Percentiles rank a stretch among this genome's conserved stretches.
Evolutionary conservation across 208 protist species (phyloP).

Genomic region (Crithidia sp.): DNA sequence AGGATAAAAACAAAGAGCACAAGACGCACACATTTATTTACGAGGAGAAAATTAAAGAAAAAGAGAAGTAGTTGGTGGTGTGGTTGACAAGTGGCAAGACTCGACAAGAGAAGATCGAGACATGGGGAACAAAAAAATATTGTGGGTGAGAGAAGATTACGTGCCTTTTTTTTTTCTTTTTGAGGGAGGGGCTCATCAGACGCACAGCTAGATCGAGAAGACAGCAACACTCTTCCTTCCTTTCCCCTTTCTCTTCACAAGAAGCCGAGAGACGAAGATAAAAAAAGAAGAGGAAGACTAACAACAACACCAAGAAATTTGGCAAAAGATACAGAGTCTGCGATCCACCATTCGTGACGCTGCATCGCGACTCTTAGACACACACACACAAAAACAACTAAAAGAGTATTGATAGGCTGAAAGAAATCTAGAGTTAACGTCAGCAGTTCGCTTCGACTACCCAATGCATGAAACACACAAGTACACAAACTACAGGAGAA

Average conservation of each 20-base stretch:
- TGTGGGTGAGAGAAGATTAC: not conserved
- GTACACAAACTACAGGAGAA: too few relatives aligned
- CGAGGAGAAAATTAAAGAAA: not conserved
- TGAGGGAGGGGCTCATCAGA: not conserved
- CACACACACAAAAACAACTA: not conserved
- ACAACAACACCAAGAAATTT: too few relatives aligned
- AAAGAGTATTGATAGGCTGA: not conserved
- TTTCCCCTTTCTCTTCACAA: too few relatives aligned
- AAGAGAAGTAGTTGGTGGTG: not conserved
- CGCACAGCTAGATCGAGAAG: not conserved
- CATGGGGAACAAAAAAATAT: not conserved
- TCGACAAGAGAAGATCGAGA: too few relatives aligned
- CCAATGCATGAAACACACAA: too few relatives aligned
- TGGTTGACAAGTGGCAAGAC: not conserved
- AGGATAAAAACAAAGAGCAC: not conserved
- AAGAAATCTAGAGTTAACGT: not conserved
- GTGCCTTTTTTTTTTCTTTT: too few relatives aligned
- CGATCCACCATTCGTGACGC: not conserved
- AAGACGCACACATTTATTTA: constrained; percentile 6
- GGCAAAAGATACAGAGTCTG: not conserved
- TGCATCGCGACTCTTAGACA: not conserved
- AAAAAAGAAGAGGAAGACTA: too few relatives aligned
- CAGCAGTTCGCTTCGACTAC: too few relatives aligned
- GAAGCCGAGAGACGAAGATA: too few relatives aligned
- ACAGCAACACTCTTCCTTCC: too few relatives aligned